Evolutionary conservation across 2,329 filamentous ascomycete genomes (phyloP), one percentile per base, ranked within the genome.

Genomic region (Macrophomina phaseolina): DNA sequence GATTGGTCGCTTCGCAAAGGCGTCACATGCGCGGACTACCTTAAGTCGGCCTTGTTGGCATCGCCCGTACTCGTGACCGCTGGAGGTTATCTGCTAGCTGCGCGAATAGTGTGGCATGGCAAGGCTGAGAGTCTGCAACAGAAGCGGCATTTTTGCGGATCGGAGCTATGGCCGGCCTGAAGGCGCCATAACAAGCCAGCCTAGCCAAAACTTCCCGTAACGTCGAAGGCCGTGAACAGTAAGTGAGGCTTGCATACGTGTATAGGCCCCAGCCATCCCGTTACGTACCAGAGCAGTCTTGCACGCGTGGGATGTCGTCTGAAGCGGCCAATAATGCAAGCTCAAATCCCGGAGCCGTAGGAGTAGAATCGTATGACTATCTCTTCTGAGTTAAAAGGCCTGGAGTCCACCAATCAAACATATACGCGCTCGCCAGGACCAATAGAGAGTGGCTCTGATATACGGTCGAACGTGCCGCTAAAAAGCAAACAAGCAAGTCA

Each of bases 21-120:
- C 32, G 42, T 62, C 58, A 62, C 42, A 62, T 62, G 58, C 45
- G 32, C 49, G 58, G 16, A 30, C 32, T 49, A 62, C 58, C 45
- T 62, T 51, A 28, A 49, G 42, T 49, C 58, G 58, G 49, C 52
- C 45, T 28, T 62, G 45, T 38, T 36, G 32, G 58, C 45, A 48
- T 30, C 58, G 12, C n/a, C 14, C 40, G 9, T 38, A 16, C 58
- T 62, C 58, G 45, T 49, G 58, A 62, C 56, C 38, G 52, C 52
- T 40, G 34, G 32, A 16, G 38, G 52, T 34, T 38, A 38, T 28
- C 16, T n/a, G 34, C 42, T 49, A 49, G 42, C 42, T 62, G 58
- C 45, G 58, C 9, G 58, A 38, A 49, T 38, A 49, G 58, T 62
- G 58, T 45, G 32, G 58, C 32, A n/a, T 28, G 58, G 58, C 58